Evolutionary conservation across 148 eudicot species (phyloP).

Genomic region (Linanthus parryae): DNA sequence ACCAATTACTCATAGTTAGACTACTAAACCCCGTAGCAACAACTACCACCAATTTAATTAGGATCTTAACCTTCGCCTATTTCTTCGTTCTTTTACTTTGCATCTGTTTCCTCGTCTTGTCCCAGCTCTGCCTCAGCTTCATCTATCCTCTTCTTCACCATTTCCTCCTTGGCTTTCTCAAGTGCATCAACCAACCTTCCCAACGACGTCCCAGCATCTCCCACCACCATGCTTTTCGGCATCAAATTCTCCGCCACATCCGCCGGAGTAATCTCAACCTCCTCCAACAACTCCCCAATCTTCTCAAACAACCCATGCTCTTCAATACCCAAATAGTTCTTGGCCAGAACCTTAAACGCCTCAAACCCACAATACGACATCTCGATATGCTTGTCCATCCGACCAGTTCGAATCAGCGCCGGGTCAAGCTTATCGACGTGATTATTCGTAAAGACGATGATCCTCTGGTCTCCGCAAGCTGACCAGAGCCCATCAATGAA

Average conservation of each 20-base stretch:
- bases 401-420: constrained; percentile 12
- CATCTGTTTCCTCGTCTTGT: too few species aligned
- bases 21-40: too few species aligned
- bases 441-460: constrained; percentile 14
- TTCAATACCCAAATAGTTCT: constrained; percentile 25
- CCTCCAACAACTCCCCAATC: constrained; percentile 19
- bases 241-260: constrained; percentile 55
- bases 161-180: constrained; percentile 22
- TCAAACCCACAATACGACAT: constrained; percentile 13
- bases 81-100: too few species aligned
- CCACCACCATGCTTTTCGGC: constrained; percentile 24
- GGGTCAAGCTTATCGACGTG: constrained; percentile 15
- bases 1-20: too few species aligned
- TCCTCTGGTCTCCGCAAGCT: constrained; percentile 13
- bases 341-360: constrained; percentile 15
- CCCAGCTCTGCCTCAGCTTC: too few species aligned
- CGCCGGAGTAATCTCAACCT: constrained; percentile 32
- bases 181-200: constrained; percentile 32
- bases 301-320: constrained; percentile 25
- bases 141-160: too few species aligned
- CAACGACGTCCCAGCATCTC: constrained; percentile 19
- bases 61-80: too few species aligned
- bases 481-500: constrained; percentile 22
- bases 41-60: too few species aligned
- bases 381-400: constrained; percentile 18